Evolutionary conservation across 768 basidiomycete species (phyloP).

Genomic region (Tylopilus balloui): DNA sequence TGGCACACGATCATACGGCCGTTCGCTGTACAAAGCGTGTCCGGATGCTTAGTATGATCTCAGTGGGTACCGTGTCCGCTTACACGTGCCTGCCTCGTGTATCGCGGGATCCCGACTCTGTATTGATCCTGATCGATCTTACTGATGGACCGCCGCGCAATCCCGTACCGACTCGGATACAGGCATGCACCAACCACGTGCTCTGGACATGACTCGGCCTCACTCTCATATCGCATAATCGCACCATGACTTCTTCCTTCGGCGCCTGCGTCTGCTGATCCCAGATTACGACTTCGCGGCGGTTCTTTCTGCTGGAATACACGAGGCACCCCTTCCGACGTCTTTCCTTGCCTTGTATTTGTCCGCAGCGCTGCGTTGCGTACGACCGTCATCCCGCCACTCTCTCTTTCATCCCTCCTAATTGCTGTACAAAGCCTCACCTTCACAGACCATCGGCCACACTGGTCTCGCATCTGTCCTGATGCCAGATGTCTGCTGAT

Average conservation of each 20-base stretch:
- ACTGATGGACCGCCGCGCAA: constrained; percentile 9
- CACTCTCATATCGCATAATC: constrained; percentile 11
- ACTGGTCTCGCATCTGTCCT: constrained; percentile 6
- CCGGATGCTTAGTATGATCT: background rate
- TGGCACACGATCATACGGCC: background rate
- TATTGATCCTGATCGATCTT: constrained; percentile 17
- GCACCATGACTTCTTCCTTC: constrained; percentile 7
- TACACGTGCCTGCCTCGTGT: constrained; percentile 19
- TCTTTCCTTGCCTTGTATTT: constrained; percentile 1
- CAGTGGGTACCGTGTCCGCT: background rate
- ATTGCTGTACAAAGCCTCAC: constrained; percentile 1
- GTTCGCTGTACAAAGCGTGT: background rate
- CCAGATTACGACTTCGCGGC: constrained; percentile 14
- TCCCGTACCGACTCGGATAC: constrained; percentile 15
- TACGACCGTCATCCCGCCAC: background rate
- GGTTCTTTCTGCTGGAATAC: constrained; percentile 24
- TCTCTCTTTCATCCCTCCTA: constrained; percentile 1
- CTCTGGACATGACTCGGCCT: constrained; percentile 14
- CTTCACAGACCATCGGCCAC: background rate
- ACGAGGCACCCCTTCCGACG: constrained; percentile 23
- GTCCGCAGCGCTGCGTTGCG: constrained; percentile 8
- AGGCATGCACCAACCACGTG: constrained; percentile 28
- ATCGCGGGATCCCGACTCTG: constrained; percentile 15
- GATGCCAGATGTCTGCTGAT: constrained; percentile 27
- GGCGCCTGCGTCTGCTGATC: constrained; percentile 8